These are phyloP conservation scores for Spizellomyces sp. DNA, from an alignment of 192 early-diverging fungal genomes.

Conservation along the genomic window DNA sequence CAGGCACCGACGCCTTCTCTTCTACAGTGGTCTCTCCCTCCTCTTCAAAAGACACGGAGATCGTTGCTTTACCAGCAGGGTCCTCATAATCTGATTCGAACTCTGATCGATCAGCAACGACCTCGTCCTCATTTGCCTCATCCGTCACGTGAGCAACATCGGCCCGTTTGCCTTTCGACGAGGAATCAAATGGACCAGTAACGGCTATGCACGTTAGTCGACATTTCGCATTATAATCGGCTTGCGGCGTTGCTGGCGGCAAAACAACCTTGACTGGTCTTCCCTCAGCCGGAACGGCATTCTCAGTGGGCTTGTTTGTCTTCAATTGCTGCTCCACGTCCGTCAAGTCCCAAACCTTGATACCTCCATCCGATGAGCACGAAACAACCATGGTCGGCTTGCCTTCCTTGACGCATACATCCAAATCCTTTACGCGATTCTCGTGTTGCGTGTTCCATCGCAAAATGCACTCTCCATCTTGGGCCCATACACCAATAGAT, in stretches of 20 bases:
- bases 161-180: neutral
- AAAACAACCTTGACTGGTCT: slow-evolving; percentile 1
- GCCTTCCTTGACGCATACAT: slow-evolving; percentile 17
- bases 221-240: slow-evolving; percentile 46
- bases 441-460: slow-evolving; percentile 39
- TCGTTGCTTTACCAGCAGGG: neutral
- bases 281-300: neutral
- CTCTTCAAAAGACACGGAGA: no score
- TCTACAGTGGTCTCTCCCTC: no score
- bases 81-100: slow-evolving; percentile 24
- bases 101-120: slow-evolving; percentile 11
- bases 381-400: slow-evolving; percentile 34
- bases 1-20: no score
- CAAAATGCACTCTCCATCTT: slow-evolving; percentile 10
- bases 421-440: slow-evolving; percentile 51
- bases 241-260: slow-evolving; percentile 17
- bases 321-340: slow-evolving; percentile 10
- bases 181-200: slow-evolving; percentile 12
- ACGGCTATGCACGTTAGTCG: slow-evolving; percentile 49
- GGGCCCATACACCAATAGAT: slow-evolving; percentile 29
- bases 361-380: slow-evolving; percentile 51
- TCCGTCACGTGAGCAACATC: neutral
- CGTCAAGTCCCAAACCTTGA: slow-evolving; percentile 51
- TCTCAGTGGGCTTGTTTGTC: slow-evolving; percentile 7
- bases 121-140: slow-evolving; percentile 6